Evolutionary conservation across 2,329 filamentous ascomycete species (phyloP).

Genomic region (Trichoderma sp.): DNA sequence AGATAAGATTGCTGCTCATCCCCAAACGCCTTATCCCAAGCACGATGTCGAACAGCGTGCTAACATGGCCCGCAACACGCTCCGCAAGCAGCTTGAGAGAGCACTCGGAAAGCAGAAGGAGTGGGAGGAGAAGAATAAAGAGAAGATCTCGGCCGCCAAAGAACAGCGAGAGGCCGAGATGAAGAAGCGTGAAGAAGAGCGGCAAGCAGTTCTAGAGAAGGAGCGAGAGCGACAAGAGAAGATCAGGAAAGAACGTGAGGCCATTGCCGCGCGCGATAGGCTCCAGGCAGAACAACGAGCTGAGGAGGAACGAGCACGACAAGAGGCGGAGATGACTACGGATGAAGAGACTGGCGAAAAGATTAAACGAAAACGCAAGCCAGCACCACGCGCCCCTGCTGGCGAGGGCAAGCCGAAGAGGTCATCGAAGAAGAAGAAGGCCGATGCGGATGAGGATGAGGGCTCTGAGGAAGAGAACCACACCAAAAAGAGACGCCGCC

Average conservation of each 20-base stretch:
- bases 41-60: conserved; percentile 90
- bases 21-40: conserved; percentile 80
- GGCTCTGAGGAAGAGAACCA: conserved; percentile 45
- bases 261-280: conserved; percentile 74
- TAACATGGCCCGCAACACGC: conserved; percentile 95
- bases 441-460: conserved; percentile 40
- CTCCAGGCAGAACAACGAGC: conserved; percentile 64
- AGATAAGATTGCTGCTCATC: conserved; percentile 61
- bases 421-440: conserved; percentile 61
- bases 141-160: conserved; percentile 78
- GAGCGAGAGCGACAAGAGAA: conserved; percentile 74
- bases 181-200: conserved; percentile 72
- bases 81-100: conserved; percentile 86
- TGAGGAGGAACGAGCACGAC: conserved; percentile 34
- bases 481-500: conserved; percentile 62
- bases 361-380: conserved; percentile 73
- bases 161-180: conserved; percentile 79
- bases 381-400: conserved; percentile 37
- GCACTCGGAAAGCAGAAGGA: conserved; percentile 80
- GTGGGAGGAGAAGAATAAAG: conserved; percentile 90
- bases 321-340: conserved; percentile 74
- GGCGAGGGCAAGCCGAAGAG: conserved; percentile 45
- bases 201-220: conserved; percentile 63
- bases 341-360: conserved; percentile 81
- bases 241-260: conserved; percentile 81